A percentile compares a stretch with the other conserved stretches of the same genome.
These are phyloP conservation scores for Myrmaecium sp. DNA, from an alignment of 2,329 filamentous ascomycete genomes.

Conservation along the genomic window DNA sequence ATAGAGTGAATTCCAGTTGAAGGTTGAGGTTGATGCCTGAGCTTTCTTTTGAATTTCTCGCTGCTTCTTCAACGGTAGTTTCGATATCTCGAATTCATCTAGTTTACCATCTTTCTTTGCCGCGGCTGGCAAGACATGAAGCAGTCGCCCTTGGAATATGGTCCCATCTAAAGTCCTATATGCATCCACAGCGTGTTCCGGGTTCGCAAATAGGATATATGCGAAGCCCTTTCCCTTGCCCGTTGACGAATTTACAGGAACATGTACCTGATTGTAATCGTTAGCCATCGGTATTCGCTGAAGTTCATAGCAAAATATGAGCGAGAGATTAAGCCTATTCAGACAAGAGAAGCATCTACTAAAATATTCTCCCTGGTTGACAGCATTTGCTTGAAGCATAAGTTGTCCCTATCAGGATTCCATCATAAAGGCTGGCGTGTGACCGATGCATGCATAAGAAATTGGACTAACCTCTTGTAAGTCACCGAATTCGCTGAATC, in stretches of 20 bases:
- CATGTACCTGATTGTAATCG: conserved; percentile 50
- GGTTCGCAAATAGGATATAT: conserved; percentile 61
- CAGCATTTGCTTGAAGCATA: conserved; percentile 91
- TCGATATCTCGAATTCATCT: conserved; percentile 78
- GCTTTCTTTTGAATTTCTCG: conserved; percentile 74
- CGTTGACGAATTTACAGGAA: conserved; percentile 54
- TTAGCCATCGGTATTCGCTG: conserved; percentile 10
- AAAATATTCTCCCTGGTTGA: conserved; percentile 90
- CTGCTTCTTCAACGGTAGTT: conserved; percentile 87
- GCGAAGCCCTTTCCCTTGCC: conserved; percentile 79
- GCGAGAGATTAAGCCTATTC: conserved; percentile 30
- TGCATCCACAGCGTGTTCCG: conserved; percentile 59
- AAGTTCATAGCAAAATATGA: conserved; percentile 7
- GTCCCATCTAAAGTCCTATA: conserved; percentile 66
- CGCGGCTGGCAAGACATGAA: conserved; percentile 77
- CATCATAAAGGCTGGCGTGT: conserved; percentile 47
- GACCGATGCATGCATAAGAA: conserved; percentile 7
- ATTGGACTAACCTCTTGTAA: conserved; percentile 66
- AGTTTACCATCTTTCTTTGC: conserved; percentile 67
- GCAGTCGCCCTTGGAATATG: conserved; percentile 77
- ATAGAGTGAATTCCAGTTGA: conserved; percentile 99
- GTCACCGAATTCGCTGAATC: conserved; percentile 57
- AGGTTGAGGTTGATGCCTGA: conserved; percentile 59
- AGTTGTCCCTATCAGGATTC: conserved; percentile 99
- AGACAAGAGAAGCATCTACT: conserved; percentile 99